These are phyloP conservation scores for Penicillium polonicum DNA, from an alignment of 2,329 filamentous ascomycete species.

Conservation along the genomic window DNA sequence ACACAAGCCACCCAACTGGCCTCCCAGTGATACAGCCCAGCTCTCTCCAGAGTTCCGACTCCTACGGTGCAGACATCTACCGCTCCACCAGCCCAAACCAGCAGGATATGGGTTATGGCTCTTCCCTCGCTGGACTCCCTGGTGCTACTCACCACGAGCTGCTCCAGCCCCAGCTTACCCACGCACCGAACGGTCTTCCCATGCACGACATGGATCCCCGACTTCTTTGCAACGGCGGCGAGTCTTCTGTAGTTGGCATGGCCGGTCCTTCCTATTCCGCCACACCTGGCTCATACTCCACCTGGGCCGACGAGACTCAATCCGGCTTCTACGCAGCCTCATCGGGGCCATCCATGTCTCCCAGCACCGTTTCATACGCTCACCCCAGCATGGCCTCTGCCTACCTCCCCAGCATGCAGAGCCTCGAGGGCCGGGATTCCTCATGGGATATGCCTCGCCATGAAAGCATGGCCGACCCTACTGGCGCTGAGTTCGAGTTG, in stretches of 20 bases:
- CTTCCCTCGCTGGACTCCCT: slow-evolving; percentile 45
- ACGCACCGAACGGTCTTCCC: slow-evolving; percentile 24
- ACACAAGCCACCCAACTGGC: slow-evolving; percentile 54
- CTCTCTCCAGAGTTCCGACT: slow-evolving; percentile 22
- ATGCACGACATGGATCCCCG: slow-evolving; percentile 45
- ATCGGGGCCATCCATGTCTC: background rate
- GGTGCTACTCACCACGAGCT: slow-evolving; percentile 46
- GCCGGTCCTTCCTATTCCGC: background rate
- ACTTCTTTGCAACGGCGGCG: slow-evolving; percentile 35
- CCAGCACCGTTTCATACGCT: slow-evolving; percentile 13
- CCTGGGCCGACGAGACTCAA: slow-evolving; percentile 9
- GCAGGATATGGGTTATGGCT: slow-evolving; percentile 32
- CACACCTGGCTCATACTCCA: slow-evolving; percentile 2
- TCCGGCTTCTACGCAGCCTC: background rate
- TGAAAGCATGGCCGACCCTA: slow-evolving; percentile 3
- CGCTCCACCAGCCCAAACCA: slow-evolving; percentile 31
- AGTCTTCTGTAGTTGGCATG: slow-evolving; percentile 17
- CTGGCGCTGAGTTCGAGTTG: slow-evolving; percentile 7
- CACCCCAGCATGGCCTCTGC: background rate
- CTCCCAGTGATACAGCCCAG: slow-evolving; percentile 49
- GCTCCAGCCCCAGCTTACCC: slow-evolving; percentile 35
- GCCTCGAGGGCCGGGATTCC: slow-evolving; percentile 5
- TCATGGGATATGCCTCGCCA: slow-evolving; percentile 14
- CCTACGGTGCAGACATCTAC: slow-evolving; percentile 47
- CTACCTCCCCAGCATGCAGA: slow-evolving; percentile 14